A percentile compares a stretch with the other conserved stretches of the same genome.
phyloP scores from a whole-genome alignment of 179 eudicot genomes.

The Beta corolliflora region DNA sequence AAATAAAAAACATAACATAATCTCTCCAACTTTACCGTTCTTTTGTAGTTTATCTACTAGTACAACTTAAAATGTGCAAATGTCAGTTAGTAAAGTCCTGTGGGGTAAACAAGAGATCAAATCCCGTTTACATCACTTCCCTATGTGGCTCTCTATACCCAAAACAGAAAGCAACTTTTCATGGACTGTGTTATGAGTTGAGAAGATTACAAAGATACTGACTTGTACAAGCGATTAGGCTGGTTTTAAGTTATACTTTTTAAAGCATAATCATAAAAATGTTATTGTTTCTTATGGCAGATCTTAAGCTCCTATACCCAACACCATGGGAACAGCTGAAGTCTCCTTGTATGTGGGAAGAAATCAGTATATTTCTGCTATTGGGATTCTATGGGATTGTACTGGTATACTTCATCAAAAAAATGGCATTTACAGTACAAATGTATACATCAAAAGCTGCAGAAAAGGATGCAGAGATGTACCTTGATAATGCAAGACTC shows the following conservation, averaged over 20 bases:
- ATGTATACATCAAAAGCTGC: conserved; percentile 37
- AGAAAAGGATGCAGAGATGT: conserved; percentile 30
- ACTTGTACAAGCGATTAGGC: neutral
- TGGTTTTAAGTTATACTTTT: neutral
- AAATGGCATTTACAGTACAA: conserved; percentile 35
- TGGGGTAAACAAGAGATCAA: too few relatives aligned
- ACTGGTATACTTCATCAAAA: conserved; percentile 41
- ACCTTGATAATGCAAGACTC: conserved; percentile 30
- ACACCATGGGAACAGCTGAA: conserved; percentile 45
- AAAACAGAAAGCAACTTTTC: too few relatives aligned
- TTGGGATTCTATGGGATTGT: conserved; percentile 57
- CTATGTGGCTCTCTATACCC: too few relatives aligned
- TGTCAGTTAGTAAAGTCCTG: too few relatives aligned
- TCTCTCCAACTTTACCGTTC: too few relatives aligned
- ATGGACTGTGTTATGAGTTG: too few relatives aligned
- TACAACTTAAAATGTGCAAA: too few relatives aligned
- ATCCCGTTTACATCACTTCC: too few relatives aligned
- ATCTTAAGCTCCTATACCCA: conserved; percentile 31
- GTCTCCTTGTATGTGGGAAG: conserved; percentile 66
- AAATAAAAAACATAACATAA: too few relatives aligned
- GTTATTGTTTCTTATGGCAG: conserved; percentile 39
- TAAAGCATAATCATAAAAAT: neutral
- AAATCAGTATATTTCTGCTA: conserved; percentile 53
- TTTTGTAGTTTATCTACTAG: too few relatives aligned
- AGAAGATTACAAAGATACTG: too few relatives aligned